Conservation (phyloP, 2,329 filamentous ascomycete species). For the Cladosporium sp. region DNA sequence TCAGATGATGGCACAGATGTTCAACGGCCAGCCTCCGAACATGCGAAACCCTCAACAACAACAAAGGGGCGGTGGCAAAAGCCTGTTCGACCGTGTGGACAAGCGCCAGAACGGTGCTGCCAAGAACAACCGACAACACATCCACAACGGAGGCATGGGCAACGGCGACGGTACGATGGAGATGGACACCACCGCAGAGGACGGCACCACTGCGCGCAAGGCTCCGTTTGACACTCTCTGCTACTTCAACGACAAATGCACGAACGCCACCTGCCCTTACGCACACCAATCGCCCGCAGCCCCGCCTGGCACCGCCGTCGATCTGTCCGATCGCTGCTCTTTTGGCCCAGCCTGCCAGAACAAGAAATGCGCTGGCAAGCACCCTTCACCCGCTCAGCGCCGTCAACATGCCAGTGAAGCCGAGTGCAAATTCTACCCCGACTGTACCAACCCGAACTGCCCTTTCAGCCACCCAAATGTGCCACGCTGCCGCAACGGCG, state of each 20-base stretch:
- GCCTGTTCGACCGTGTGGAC: conserved; percentile 71
- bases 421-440: conserved; percentile 86
- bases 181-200: conserved; percentile 25
- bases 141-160: conserved; percentile 8
- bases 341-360: conserved; percentile 95
- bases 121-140: conserved; percentile 13
- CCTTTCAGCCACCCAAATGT: conserved; percentile 84
- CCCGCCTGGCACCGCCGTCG: conserved; percentile 69
- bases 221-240: conserved; percentile 65
- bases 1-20: conserved; percentile 74
- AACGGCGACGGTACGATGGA: conserved; percentile 21
- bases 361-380: conserved; percentile 83
- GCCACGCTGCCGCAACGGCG: conserved; percentile 86
- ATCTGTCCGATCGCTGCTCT: conserved; percentile 73
- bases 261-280: conserved; percentile 84
- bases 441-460: conserved; percentile 83
- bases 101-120: conserved; percentile 33
- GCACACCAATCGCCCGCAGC: conserved; percentile 93
- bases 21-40: conserved; percentile 22
- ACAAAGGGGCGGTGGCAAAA: conserved; percentile 41
- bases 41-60: conserved; percentile 21
- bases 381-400: conserved; percentile 84
- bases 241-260: conserved; percentile 85
- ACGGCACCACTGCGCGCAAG: conserved; percentile 14
- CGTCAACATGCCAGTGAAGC: conserved; percentile 72